phyloP scores from a whole-genome alignment of 208 protist genomes.

The Lotmaria passim region DNA sequence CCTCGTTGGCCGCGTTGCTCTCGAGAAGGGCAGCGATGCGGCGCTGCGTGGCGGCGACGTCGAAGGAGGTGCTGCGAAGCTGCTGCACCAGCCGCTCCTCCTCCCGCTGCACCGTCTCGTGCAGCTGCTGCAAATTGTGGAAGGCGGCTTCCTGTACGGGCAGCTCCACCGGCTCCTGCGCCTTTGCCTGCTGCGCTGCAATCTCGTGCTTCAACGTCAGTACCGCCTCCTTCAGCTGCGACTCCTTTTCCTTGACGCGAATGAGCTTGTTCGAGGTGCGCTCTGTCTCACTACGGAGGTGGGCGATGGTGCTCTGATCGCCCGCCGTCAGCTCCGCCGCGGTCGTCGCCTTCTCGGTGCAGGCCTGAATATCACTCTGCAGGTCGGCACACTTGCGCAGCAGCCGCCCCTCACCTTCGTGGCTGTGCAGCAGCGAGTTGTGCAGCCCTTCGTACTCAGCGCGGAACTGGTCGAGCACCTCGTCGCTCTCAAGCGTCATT shows the following conservation, averaged over 20 bases:
- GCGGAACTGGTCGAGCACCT: constrained; percentile 95
- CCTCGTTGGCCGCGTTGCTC: constrained; percentile 52
- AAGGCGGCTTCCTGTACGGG: constrained; percentile 94
- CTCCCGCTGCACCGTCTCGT: constrained; percentile 93
- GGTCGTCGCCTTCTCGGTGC: constrained; percentile 93
- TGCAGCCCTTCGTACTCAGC: constrained; percentile 98
- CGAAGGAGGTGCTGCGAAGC: constrained; percentile 51
- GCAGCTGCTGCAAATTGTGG: constrained; percentile 89
- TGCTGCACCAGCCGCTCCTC: constrained; percentile 80
- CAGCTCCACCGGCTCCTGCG: constrained; percentile 88
- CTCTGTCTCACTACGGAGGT: constrained; percentile 94
- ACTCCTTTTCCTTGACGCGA: constrained; percentile 94
- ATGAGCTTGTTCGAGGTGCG: constrained; percentile 95
- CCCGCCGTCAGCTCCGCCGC: constrained; percentile 94
- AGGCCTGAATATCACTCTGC: constrained; percentile 95
- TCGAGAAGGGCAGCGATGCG: constrained; percentile 57
- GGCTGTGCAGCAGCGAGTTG: constrained; percentile 95
- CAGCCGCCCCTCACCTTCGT: constrained; percentile 97
- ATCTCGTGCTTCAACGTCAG: constrained; percentile 94
- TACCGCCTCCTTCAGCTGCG: constrained; percentile 94
- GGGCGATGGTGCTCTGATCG: constrained; percentile 95
- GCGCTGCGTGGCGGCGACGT: constrained; percentile 49
- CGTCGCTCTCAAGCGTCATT: constrained; percentile 93
- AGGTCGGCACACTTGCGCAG: constrained; percentile 96
- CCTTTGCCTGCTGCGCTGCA: constrained; percentile 87